These are phyloP conservation scores for Phytophthora citrophthora DNA, from an alignment of 352 stramenopile genomes.

Conservation along the genomic window DNA sequence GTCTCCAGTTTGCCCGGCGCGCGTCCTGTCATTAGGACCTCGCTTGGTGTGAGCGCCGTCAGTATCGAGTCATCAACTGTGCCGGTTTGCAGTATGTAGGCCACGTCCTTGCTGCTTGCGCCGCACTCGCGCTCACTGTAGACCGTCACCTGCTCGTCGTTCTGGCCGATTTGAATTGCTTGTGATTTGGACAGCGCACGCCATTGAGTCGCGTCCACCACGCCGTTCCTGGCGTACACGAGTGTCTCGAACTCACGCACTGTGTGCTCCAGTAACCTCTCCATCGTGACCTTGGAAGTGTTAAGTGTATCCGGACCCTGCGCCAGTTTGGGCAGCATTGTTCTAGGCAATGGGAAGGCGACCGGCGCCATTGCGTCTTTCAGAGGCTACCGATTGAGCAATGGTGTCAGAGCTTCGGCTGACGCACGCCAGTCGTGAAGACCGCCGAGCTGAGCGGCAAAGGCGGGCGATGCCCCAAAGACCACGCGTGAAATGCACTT, in stretches of 20 bases:
- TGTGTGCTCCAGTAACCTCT: conserved; percentile 34
- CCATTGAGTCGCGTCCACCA: conserved; percentile 37
- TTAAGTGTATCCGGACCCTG: conserved; percentile 21
- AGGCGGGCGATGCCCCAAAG: conserved; percentile 6
- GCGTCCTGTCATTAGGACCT: conserved; percentile 38
- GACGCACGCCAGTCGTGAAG: neutral
- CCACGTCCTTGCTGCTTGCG: conserved; percentile 16
- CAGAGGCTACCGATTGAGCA: neutral
- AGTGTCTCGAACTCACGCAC: conserved; percentile 33
- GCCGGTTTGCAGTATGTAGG: conserved; percentile 8
- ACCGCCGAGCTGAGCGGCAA: conserved; percentile 11
- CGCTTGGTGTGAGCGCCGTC: conserved; percentile 21
- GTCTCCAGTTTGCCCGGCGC: conserved; percentile 42
- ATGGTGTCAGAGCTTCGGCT: neutral
- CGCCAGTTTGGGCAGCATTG: conserved; percentile 35
- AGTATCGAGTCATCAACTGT: conserved; percentile 6
- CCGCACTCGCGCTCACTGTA: conserved; percentile 28
- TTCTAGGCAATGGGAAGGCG: conserved; percentile 42
- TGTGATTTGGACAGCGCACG: conserved; percentile 22
- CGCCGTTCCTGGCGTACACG: conserved; percentile 14
- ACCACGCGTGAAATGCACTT: neutral
- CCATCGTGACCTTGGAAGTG: conserved; percentile 36
- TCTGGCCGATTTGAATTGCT: conserved; percentile 14
- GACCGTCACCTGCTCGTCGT: conserved; percentile 19
- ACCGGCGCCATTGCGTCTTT: conserved; percentile 27